Conservation (phyloP, 2,329 filamentous ascomycete genomes). For the Stachybotrys elegans region DNA sequence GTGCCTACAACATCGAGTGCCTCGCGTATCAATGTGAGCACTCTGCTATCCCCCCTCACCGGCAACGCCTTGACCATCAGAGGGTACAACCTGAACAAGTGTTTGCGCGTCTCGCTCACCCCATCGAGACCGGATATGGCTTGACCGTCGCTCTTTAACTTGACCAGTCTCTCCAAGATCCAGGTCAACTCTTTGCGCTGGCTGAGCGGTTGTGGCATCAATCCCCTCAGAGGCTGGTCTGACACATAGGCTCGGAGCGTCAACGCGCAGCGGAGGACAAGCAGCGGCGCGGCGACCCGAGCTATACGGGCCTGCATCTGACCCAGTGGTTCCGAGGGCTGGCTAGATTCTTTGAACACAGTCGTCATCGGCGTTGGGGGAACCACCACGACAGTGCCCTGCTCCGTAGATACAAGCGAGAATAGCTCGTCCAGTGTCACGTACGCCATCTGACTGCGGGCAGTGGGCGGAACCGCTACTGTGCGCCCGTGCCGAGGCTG, state of each 20-base stretch:
- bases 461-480: conserved; percentile 57
- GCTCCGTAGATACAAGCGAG: conserved; percentile 50
- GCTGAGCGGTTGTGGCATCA: conserved; percentile 80
- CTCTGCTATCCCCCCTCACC: conserved; percentile 53
- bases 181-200: conserved; percentile 76
- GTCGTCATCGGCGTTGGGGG: conserved; percentile 39
- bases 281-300: conserved; percentile 69
- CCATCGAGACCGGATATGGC: conserved; percentile 56
- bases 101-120: conserved; percentile 60
- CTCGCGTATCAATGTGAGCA: conserved; percentile 51
- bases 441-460: conserved; percentile 70
- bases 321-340: conserved; percentile 14
- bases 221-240: conserved; percentile 83
- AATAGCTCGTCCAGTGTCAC: conserved; percentile 78
- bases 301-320: conserved; percentile 57
- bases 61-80: conserved; percentile 62
- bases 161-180: conserved; percentile 61
- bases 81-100: conserved; percentile 77
- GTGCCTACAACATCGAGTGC: conserved; percentile 58
- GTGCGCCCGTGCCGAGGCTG: conserved; percentile 67
- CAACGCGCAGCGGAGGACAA: conserved; percentile 76
- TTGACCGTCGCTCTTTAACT: conserved; percentile 62
- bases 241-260: conserved; percentile 81
- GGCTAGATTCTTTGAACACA: conserved; percentile 17
- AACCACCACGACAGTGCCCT: conserved; percentile 30